Conservation (phyloP, 805 yeast species). For the Teunomyces tritomae region DNA sequence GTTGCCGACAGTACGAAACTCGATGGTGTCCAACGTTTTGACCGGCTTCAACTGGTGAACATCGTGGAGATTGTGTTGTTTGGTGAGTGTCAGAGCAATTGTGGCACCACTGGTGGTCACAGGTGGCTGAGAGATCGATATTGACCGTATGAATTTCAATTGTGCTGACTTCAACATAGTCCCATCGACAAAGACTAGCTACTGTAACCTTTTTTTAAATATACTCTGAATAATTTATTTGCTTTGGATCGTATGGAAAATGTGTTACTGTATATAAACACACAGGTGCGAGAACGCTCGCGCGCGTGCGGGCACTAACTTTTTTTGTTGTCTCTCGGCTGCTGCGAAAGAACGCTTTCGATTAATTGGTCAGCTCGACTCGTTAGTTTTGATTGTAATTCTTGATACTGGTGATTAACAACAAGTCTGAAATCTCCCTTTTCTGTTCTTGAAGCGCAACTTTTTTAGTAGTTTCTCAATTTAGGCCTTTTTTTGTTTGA, state of each 20-base stretch:
- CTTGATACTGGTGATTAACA: neutral
- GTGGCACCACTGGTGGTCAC: neutral
- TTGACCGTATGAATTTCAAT: neutral
- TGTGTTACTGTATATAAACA: neutral
- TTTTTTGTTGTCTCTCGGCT: too few species aligned
- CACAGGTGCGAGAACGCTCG: neutral
- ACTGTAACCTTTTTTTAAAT: neutral
- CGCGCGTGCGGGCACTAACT: neutral
- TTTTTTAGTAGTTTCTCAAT: too few species aligned
- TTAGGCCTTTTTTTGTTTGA: conserved; percentile 3
- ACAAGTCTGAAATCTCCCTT: neutral
- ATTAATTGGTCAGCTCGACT: too few species aligned
- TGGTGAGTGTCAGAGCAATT: conserved; percentile 7
- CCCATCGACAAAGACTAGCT: neutral
- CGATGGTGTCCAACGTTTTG: conserved; percentile 20
- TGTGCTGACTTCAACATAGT: neutral
- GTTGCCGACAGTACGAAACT: conserved; percentile 44
- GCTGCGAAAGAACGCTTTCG: too few species aligned
- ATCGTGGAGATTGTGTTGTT: conserved; percentile 9
- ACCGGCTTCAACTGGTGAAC: conserved; percentile 14
- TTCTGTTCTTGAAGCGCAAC: too few species aligned
- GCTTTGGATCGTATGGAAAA: neutral
- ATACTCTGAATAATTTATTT: neutral
- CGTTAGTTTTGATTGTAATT: too few species aligned
- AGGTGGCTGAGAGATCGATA: conserved; percentile 3